These are phyloP conservation scores for Fusarium xylarioides DNA, from an alignment of 2,329 filamentous ascomycete genomes.

Conservation along the genomic window DNA sequence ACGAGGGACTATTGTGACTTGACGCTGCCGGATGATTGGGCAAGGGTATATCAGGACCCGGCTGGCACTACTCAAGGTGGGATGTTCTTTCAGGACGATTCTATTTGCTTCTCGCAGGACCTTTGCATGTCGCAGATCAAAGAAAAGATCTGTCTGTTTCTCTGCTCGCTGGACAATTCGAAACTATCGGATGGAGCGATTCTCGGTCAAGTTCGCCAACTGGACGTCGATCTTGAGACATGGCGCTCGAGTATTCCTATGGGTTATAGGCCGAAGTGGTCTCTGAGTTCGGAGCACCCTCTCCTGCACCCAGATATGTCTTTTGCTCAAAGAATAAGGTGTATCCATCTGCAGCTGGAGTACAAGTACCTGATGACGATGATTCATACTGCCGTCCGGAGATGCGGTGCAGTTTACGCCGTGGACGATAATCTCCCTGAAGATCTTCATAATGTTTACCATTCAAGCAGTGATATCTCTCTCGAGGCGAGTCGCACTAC, in stretches of 20 bases:
- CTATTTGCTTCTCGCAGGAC: background rate
- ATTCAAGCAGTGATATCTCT: slow-evolving; percentile 2
- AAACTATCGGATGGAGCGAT: background rate
- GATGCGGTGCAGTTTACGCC: background rate
- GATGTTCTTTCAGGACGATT: fast-evolving
- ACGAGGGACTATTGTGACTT: background rate
- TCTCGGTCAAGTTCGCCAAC: background rate
- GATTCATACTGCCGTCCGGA: background rate
- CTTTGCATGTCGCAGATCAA: background rate
- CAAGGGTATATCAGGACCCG: background rate
- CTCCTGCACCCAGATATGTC: background rate
- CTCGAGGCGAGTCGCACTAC: background rate
- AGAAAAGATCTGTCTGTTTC: background rate
- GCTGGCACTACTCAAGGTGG: background rate
- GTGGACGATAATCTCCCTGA: background rate
- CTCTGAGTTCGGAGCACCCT: background rate
- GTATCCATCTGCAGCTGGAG: background rate
- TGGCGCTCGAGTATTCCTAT: background rate
- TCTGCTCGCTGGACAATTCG: background rate
- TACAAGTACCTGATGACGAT: background rate
- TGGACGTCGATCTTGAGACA: background rate
- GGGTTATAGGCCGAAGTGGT: background rate
- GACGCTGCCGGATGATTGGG: background rate
- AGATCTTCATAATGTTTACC: background rate
- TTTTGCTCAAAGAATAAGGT: background rate